Base-by-base conservation (phyloP, 2,329 filamentous ascomycete species). In the Colletotrichum destructivum region DNA sequence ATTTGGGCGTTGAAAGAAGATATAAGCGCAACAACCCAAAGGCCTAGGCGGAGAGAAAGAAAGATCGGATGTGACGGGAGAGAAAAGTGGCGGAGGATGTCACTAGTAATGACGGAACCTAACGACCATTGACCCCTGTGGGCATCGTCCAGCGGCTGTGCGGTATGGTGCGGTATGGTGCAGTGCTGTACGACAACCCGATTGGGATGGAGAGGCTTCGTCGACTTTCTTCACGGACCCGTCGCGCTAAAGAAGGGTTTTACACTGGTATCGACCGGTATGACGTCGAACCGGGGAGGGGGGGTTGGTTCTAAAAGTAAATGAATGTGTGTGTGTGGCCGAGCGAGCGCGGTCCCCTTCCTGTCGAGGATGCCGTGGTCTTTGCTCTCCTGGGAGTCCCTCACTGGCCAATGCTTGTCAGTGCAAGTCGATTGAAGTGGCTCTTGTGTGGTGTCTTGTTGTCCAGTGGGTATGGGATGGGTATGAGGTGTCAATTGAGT, bases 201-300 rank as follows among this genome's bases (percentile, higher is more conserved):
- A 63, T 52, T 44, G 57, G 69, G 64, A 63, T 47, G n/a, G n/a
- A 12, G 38, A 68, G 21, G 26, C 65, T 60, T 69, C 57, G 52
- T 69, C 52, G 52, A 57, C 49, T 46, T 55, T 31, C 57, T 54
- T 49, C 64, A 69, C 65, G 59, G 69, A 60, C 69, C 69, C 65
- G 69, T 59, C 23, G 38, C 52, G 55, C 69, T 69, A 63, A 60
- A 69, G 54, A 69, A 63, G 64, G 49, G 69, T 71, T 69, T 59
- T 52, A 40, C 35, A 35, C 57, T 69, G 57, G 65, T 35, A 46
- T 69, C 26, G 52, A 46, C 23, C 52, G 59, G 65, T 71, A 71
- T 71, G 69, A 71, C 69, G 69, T 69, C 65, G 54, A 60, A 49
- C 47, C 40, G 31, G 56, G 26, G 46, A 21, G 13, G 26, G 26